Conservation (phyloP, 768 basidiomycete genomes). For the Mycena leptocephala region DNA sequence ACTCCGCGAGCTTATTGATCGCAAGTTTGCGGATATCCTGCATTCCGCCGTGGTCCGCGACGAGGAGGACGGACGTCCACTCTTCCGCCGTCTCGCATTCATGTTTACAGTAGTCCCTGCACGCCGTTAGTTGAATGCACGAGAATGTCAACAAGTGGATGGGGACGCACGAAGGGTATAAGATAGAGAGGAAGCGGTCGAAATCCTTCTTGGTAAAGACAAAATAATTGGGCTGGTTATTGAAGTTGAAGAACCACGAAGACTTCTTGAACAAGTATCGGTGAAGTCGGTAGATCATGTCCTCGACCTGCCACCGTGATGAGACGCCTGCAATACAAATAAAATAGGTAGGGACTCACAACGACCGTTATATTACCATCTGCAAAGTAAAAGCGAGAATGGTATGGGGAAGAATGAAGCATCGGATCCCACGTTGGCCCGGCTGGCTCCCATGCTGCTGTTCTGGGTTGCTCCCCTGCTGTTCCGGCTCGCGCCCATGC, state of each 20-base stretch:
- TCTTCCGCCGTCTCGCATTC: conserved; percentile 53
- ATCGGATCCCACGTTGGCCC: too few relatives aligned
- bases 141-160: not conserved
- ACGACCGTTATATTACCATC: conserved; percentile 42
- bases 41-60: conserved; percentile 50
- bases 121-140: not conserved
- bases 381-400: conserved; percentile 41
- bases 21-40: conserved; percentile 49
- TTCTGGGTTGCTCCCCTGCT: too few relatives aligned
- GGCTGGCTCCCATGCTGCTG: too few relatives aligned
- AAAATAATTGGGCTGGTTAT: conserved; percentile 38
- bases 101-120: conserved; percentile 46
- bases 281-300: conserved; percentile 46
- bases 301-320: conserved; percentile 44
- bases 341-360: conserved; percentile 29
- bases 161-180: conserved; percentile 52
- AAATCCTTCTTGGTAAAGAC: conserved; percentile 59
- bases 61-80: conserved; percentile 55
- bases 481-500: too few relatives aligned
- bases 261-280: conserved; percentile 45
- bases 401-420: conserved; percentile 19
- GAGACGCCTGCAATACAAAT: not conserved
- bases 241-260: not conserved
- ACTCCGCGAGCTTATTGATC: conserved; percentile 44
- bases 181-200: conserved; percentile 50